Conservation (phyloP, 2,329 filamentous ascomycete genomes). For the Fusarium albosuccineum region DNA sequence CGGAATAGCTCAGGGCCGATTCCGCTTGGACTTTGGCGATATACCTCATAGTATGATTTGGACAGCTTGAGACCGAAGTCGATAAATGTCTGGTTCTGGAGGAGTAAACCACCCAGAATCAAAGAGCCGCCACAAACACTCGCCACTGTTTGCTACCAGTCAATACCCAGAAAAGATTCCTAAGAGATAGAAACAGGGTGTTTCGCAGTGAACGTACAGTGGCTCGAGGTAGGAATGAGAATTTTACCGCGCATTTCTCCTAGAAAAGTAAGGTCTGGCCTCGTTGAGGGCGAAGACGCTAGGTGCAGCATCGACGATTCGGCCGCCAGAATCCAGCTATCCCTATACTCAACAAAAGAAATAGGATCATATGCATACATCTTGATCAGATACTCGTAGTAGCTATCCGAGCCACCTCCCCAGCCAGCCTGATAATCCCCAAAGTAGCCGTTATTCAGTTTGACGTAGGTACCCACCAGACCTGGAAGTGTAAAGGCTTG, state of each 20-base stretch:
- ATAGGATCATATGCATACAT: constrained; percentile 41
- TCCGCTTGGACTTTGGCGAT: constrained; percentile 26
- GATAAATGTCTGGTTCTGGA: constrained; percentile 24
- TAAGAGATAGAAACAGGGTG: too few relatives aligned
- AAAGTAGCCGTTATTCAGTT: constrained; percentile 20
- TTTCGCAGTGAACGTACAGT: constrained; percentile 5
- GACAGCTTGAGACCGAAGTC: constrained; percentile 29
- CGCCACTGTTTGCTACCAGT: constrained; percentile 14
- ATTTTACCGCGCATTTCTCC: constrained; percentile 26
- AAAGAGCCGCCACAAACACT: constrained; percentile 31
- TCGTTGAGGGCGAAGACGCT: constrained; percentile 20
- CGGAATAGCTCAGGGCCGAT: constrained; percentile 37
- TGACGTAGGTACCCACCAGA: constrained; percentile 26
- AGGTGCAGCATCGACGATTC: constrained; percentile 29
- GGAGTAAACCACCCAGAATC: constrained; percentile 24
- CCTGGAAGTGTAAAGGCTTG: constrained; percentile 30
- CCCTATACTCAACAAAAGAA: constrained; percentile 21
- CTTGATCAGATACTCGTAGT: constrained; percentile 42
- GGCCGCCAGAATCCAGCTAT: constrained; percentile 24
- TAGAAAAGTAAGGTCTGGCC: constrained; percentile 22
- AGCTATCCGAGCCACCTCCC: constrained; percentile 39
- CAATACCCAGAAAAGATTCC: too few relatives aligned
- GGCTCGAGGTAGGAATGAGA: constrained; percentile 21
- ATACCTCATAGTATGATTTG: constrained; percentile 33
- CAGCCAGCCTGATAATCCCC: constrained; percentile 37